Base-by-base conservation (phyloP, 2,329 filamentous ascomycete genomes). In the Colletotrichum sp. region DNA sequence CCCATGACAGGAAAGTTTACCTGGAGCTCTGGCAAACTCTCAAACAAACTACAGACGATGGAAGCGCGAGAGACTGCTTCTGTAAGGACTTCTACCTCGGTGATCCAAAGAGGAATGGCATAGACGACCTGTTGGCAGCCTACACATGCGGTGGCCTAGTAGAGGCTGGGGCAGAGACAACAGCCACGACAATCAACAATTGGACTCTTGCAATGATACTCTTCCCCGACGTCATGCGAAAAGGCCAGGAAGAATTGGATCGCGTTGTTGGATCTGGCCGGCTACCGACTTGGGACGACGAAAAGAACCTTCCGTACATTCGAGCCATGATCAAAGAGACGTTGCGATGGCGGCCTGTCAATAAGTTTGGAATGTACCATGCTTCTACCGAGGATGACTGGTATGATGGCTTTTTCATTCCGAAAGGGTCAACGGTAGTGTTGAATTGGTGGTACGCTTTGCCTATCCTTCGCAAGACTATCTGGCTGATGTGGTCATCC, bases 341-440 rank as follows among this genome's bases (percentile, higher is more conserved):
- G 1, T 82, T 90, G 21, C 84, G 89, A 21, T 90, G 88, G 87
- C 83, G 88, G 67, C 88, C 88, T 28, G 87, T 88, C 5, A 88
- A 90, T 12, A 88, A 89, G 5, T 89, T 88, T 32, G 87, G 88
- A 84, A 89, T 91, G 7, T 87, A 88, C 0, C 89, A 90, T 75
- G 86, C 87, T 1, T 80, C 86, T 10, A 87, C 88, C 69, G 83
- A 86, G 64, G 88, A 90, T 69, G 88, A 90, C 76, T 83, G 88
- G 34, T 90, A 89, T 75, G 81, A 87, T 3, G 89, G 88, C 3
- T 90, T 87, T 77, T 86, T 87, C 18, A 43, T 43, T n/a, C 38
- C 38, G 1, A 43, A 43, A 43, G 38, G 38, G 16, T 43, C 38
- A n/a, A 43, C 38, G 0, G 38, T 43, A 9, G 38, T 43, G 38